Evolutionary conservation across 345 rosid species (phyloP).

Genomic region (Theobroma cacao): DNA sequence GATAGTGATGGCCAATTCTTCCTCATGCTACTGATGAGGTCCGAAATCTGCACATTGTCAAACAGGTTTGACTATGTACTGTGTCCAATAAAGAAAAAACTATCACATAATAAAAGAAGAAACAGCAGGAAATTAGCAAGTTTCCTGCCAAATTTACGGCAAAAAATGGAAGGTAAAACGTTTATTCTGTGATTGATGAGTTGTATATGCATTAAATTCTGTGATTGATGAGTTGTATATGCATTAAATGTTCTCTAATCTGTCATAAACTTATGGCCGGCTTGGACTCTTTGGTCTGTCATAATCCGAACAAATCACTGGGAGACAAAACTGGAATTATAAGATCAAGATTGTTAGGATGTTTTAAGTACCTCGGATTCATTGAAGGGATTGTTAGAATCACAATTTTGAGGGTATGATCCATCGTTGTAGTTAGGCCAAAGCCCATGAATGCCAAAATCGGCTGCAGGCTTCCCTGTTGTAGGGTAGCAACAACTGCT

Average conservation of each 20-base stretch:
- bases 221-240: too few species aligned
- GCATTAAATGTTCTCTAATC: too few species aligned
- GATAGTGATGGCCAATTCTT: conserved; percentile 79
- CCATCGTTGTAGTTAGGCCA: conserved; percentile 86
- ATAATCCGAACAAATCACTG: neutral
- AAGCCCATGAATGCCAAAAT: conserved; percentile 90
- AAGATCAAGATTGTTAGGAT: neutral
- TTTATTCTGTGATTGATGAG: too few species aligned
- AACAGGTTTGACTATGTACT: neutral
- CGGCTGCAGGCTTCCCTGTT: conserved; percentile 74
- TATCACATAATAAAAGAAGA: neutral
- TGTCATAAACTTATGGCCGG: neutral
- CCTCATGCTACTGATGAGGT: conserved; percentile 52
- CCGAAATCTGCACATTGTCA: conserved; percentile 41
- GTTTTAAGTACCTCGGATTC: conserved; percentile 46
- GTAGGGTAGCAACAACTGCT: conserved; percentile 76
- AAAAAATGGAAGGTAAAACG: neutral
- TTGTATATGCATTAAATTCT: neutral
- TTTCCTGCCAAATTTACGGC: neutral
- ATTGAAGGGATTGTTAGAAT: conserved; percentile 46
- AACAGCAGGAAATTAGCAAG: neutral
- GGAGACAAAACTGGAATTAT: neutral
- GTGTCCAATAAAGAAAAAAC: too few species aligned
- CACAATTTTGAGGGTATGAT: conserved; percentile 60
- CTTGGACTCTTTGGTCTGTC: neutral